Conservation (phyloP, 768 basidiomycete species). For the Pholiota microspora region DNA sequence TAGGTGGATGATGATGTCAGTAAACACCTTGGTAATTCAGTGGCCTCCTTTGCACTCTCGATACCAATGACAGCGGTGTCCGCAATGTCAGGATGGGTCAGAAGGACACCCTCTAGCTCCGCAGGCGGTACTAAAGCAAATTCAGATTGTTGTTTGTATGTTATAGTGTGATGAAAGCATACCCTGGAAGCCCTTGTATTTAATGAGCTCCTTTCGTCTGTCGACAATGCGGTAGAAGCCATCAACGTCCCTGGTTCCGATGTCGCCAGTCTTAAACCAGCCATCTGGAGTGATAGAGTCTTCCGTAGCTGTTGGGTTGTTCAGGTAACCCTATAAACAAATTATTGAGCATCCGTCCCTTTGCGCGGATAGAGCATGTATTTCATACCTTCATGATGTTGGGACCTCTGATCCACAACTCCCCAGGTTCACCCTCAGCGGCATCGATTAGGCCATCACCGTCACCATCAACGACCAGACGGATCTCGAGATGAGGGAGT, state of each 20-base stretch:
- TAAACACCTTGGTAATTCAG: constrained; percentile 74
- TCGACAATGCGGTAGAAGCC: constrained; percentile 79
- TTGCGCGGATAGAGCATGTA: not conserved
- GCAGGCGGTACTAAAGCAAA: constrained; percentile 70
- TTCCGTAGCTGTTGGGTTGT: constrained; percentile 67
- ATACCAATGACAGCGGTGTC: constrained; percentile 85
- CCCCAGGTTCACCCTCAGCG: constrained; percentile 59
- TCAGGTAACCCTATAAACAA: constrained; percentile 62
- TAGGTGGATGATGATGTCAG: not conserved
- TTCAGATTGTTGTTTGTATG: not conserved
- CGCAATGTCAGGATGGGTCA: constrained; percentile 72
- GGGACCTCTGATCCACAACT: constrained; percentile 80
- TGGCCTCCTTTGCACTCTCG: constrained; percentile 60
- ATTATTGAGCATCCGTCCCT: not conserved
- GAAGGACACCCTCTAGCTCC: constrained; percentile 74
- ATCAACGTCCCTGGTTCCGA: constrained; percentile 61
- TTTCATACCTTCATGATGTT: constrained; percentile 82
- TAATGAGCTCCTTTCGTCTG: constrained; percentile 71
- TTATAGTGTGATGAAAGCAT: constrained; percentile 10
- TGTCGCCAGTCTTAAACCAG: constrained; percentile 92
- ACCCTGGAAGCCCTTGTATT: constrained; percentile 87
- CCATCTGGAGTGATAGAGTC: constrained; percentile 67
- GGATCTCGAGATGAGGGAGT: constrained; percentile 73
- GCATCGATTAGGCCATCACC: constrained; percentile 48
- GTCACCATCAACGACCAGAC: constrained; percentile 64